phyloP scores from a whole-genome alignment of 2,329 filamentous ascomycete species.

The Chaetomiaceae sp. region DNA sequence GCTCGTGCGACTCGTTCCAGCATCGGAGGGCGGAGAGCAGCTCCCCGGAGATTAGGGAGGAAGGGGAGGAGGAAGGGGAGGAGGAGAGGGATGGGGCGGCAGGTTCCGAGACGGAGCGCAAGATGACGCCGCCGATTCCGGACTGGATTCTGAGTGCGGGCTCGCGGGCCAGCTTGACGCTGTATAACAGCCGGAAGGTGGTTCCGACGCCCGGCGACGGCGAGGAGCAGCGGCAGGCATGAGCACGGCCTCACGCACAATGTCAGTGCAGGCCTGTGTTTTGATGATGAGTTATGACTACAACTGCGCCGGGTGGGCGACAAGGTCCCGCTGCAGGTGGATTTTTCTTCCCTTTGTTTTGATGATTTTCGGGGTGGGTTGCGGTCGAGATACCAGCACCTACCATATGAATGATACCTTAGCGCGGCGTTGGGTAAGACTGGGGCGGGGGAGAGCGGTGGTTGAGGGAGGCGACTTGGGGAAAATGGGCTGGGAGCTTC shows the following conservation, averaged over 20 bases:
- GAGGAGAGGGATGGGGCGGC: conserved; percentile 12
- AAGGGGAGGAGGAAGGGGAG: conserved; percentile 20
- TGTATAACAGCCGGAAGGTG: conserved; percentile 39
- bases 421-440: conserved; percentile 6
- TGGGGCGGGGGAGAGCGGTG: background rate
- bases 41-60: conserved; percentile 25
- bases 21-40: conserved; percentile 19
- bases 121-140: conserved; percentile 55
- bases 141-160: conserved; percentile 54
- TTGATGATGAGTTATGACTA: conserved; percentile 1
- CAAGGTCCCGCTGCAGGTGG: too few relatives aligned
- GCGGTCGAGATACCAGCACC: conserved; percentile 4
- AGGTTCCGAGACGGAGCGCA: conserved; percentile 37
- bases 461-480: too few relatives aligned
- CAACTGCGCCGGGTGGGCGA: too few relatives aligned
- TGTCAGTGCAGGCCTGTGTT: background rate
- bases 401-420: conserved; percentile 6
- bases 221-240: conserved; percentile 6
- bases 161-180: conserved; percentile 43
- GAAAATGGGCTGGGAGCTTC: too few relatives aligned
- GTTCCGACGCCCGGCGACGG: conserved; percentile 24
- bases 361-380: background rate
- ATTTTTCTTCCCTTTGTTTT: background rate
- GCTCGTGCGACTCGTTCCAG: conserved; percentile 45
- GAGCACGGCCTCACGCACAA: background rate